Conservation (phyloP, 208 protist genomes). For the Endotrypanum monterogeii region DNA sequence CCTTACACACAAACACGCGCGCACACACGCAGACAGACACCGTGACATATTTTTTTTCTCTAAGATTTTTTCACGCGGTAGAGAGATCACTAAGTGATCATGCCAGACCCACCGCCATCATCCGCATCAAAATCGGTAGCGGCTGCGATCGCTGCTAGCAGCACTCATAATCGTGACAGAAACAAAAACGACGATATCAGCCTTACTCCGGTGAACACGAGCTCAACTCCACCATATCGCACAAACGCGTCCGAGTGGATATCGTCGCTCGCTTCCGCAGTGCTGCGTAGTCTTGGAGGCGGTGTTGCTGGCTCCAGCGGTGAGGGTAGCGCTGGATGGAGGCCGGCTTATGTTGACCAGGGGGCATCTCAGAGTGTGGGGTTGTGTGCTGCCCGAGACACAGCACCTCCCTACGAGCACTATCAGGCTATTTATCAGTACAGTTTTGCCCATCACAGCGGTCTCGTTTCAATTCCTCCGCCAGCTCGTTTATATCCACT, state of each 20-base stretch:
- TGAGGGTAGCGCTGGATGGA: background rate
- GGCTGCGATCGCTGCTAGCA: background rate
- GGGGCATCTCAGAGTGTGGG: background rate
- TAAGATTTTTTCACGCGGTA: background rate
- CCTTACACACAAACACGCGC: background rate
- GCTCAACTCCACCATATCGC: slow-evolving; percentile 26
- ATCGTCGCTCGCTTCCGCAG: slow-evolving; percentile 15
- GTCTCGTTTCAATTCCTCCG: background rate
- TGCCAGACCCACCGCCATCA: background rate
- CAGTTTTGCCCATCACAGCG: background rate
- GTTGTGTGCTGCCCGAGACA: slow-evolving; percentile 3
- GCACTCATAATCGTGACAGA: background rate
- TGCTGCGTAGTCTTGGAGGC: slow-evolving; percentile 4
- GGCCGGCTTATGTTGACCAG: background rate
- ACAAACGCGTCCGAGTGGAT: slow-evolving; percentile 34
- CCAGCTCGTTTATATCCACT: slow-evolving; percentile 11
- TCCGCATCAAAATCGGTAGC: background rate
- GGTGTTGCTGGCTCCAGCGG: background rate
- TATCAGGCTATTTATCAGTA: slow-evolving; percentile 13
- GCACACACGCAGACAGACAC: slow-evolving; percentile 1
- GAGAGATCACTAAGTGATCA: background rate
- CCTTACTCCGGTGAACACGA: background rate
- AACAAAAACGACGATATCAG: background rate
- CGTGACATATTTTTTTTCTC: background rate
- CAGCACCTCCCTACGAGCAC: slow-evolving; percentile 8